These are phyloP conservation scores for Coemansia sp. DNA, from an alignment of 192 early-diverging fungal species.

Conservation along the genomic window DNA sequence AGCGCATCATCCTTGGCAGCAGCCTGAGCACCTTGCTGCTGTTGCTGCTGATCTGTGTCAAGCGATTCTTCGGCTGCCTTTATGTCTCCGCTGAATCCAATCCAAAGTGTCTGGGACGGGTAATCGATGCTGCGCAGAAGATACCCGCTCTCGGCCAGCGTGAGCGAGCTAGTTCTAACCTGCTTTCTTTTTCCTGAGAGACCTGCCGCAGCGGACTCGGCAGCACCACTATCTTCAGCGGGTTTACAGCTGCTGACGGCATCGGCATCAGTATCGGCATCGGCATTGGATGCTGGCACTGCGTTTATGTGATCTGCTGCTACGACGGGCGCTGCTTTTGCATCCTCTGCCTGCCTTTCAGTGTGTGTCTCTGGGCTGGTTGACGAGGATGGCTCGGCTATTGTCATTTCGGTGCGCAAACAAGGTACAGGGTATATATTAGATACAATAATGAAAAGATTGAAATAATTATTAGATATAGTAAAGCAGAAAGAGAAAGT, in stretches of 20 bases:
- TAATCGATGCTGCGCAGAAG: constrained; percentile 29
- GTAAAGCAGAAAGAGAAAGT: background rate
- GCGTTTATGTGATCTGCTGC: no score
- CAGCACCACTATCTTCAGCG: no score
- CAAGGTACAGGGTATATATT: no score
- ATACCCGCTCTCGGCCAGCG: constrained; percentile 23
- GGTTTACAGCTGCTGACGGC: no score
- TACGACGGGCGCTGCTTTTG: background rate
- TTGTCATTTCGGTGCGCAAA: no score
- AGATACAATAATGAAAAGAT: no score
- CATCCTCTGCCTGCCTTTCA: background rate
- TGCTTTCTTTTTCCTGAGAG: constrained; percentile 2
- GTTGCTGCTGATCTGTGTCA: background rate
- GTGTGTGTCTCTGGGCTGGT: background rate
- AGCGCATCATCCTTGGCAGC: background rate
- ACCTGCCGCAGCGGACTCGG: no score
- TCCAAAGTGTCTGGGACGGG: constrained; percentile 12
- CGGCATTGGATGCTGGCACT: background rate
- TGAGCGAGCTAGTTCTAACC: constrained; percentile 20
- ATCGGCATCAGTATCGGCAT: background rate
- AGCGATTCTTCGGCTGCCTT: background rate
- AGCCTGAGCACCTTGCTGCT: background rate
- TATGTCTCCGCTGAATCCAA: constrained; percentile 24
- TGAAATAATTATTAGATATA: background rate
- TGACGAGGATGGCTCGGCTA: background rate